Conservation (phyloP, 139 green algal genomes). For the Tetradesmus obliquus region DNA sequence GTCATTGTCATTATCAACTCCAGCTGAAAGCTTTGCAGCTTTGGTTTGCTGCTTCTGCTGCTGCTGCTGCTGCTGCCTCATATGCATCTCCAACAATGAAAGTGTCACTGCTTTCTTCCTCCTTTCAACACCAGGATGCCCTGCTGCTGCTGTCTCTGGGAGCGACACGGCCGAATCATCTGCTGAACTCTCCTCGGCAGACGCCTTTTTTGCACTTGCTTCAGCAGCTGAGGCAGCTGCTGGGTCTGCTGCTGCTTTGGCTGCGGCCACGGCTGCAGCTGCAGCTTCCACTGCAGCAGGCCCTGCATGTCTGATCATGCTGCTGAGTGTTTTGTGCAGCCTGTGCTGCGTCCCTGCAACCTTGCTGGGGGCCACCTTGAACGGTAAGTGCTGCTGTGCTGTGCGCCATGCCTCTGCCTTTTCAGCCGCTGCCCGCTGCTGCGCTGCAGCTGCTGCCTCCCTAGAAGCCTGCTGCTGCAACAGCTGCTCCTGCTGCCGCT, state of each 20-base stretch:
- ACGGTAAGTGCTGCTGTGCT: not conserved
- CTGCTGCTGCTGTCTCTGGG: not conserved
- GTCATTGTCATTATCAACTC: too few species aligned
- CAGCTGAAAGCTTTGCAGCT: too few species aligned
- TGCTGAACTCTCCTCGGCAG: not conserved
- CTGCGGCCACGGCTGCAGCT: not conserved
- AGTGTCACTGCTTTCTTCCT: not conserved
- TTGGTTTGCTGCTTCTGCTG: not conserved
- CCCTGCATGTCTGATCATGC: slow-evolving; percentile 3
- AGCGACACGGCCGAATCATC: not conserved
- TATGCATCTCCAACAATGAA: not conserved
- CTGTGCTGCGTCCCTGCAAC: not conserved
- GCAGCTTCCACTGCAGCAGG: not conserved
- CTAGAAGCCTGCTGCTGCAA: not conserved
- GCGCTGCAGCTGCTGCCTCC: not conserved
- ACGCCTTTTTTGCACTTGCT: not conserved
- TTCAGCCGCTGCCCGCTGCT: not conserved
- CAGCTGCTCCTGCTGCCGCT: not conserved
- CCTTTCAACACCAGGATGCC: not conserved
- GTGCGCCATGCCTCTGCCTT: not conserved
- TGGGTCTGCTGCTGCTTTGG: not conserved
- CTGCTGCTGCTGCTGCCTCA: slow-evolving; percentile 16
- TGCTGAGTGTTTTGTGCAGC: slow-evolving; percentile 15
- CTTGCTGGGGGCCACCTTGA: not conserved
- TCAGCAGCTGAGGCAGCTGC: not conserved